Evolutionary conservation across 2,329 filamentous ascomycete genomes (phyloP).

Genomic region (Byssothecium circinans): DNA sequence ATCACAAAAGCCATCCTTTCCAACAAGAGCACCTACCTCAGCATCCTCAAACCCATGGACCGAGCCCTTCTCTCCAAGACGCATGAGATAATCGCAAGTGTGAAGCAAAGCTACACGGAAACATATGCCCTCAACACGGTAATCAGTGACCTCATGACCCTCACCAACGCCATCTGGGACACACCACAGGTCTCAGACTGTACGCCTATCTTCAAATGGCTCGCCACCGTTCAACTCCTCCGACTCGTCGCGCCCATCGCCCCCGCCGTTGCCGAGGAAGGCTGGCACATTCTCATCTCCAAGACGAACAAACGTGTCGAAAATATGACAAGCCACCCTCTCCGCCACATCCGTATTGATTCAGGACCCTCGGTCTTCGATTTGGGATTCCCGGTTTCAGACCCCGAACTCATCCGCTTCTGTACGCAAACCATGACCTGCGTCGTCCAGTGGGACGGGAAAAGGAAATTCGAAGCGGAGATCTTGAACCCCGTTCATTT

Average conservation of each 20-base stretch:
- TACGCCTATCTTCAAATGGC: constrained; percentile 50
- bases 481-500: constrained; percentile 56
- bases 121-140: constrained; percentile 81
- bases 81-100: constrained; percentile 67
- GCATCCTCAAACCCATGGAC: constrained; percentile 27
- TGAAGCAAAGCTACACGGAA: constrained; percentile 68
- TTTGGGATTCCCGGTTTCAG: constrained; percentile 59
- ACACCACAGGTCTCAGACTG: constrained; percentile 34
- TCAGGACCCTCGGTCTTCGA: constrained; percentile 45
- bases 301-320: constrained; percentile 25
- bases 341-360: constrained; percentile 3
- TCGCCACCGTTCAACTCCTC: constrained; percentile 60
- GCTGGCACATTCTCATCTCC: constrained; percentile 65
- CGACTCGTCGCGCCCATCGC: constrained; percentile 77
- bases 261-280: constrained; percentile 79
- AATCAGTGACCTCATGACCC: constrained; percentile 77
- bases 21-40: background rate
- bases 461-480: constrained; percentile 67
- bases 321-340: constrained; percentile 5
- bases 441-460: constrained; percentile 81
- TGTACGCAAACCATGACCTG: constrained; percentile 58
- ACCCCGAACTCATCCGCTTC: constrained; percentile 54
- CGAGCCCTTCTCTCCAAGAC: constrained; percentile 63
- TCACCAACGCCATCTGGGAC: constrained; percentile 65
- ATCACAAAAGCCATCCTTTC: background rate